phyloP scores from a whole-genome alignment of 371 early-diverging fungal genomes.

The Mucor indicus region DNA sequence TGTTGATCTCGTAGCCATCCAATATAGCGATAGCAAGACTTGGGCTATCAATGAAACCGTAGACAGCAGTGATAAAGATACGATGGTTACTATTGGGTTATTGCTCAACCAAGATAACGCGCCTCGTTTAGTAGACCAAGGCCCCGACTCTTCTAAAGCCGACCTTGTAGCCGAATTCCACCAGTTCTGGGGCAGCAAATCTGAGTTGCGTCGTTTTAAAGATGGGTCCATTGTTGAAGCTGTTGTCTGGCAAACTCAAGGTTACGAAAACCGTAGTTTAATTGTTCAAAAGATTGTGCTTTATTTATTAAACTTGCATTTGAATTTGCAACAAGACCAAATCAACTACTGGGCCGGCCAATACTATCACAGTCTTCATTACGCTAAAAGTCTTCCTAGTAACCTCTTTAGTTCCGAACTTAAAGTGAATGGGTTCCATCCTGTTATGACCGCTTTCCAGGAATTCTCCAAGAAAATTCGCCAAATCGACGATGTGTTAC shows the following conservation, averaged over 20 bases:
- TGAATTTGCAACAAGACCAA: constrained; percentile 39
- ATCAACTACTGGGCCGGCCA: constrained; percentile 72
- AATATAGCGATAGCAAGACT: constrained; percentile 19
- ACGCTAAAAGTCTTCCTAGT: constrained; percentile 45
- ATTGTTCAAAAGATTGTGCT: constrained; percentile 80
- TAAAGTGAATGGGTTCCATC: constrained; percentile 62
- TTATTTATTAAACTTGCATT: constrained; percentile 74
- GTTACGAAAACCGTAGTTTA: constrained; percentile 69
- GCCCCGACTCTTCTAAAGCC: constrained; percentile 68
- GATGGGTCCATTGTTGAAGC: constrained; percentile 83
- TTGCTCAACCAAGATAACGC: constrained; percentile 68
- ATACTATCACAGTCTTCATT: constrained; percentile 55
- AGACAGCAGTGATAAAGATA: constrained; percentile 12
- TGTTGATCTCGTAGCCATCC: constrained; percentile 53
- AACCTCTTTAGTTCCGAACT: constrained; percentile 43
- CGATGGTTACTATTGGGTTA: constrained; percentile 58
- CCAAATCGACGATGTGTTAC: constrained; percentile 67
- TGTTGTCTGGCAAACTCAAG: constrained; percentile 77
- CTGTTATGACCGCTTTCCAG: constrained; percentile 68
- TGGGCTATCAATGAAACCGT: constrained; percentile 37
- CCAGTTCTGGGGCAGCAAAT: constrained; percentile 80
- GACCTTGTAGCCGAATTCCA: constrained; percentile 70
- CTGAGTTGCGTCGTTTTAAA: constrained; percentile 85
- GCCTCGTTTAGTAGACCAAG: constrained; percentile 72
- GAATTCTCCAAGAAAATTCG: constrained; percentile 67